phyloP scores from a whole-genome alignment of 306 rosid genomes.

The barrel medic (Medicago truncatula) region DNA sequence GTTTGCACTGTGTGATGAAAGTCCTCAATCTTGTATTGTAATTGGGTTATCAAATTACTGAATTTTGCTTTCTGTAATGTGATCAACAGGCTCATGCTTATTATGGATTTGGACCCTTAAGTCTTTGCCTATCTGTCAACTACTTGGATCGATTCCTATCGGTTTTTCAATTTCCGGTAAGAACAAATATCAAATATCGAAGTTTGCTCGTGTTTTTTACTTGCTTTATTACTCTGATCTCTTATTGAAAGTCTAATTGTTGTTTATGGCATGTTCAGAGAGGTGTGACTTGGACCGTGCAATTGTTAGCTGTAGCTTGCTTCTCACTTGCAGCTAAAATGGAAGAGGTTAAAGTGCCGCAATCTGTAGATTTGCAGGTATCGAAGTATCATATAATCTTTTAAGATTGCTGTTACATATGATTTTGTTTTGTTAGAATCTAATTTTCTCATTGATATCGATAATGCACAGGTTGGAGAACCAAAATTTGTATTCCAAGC shows the following conservation, averaged over 20 bases:
- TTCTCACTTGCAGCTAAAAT: slow-evolving; percentile 79
- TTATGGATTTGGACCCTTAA: slow-evolving; percentile 74
- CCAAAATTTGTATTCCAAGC: slow-evolving; percentile 82
- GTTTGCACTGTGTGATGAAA: slow-evolving; percentile 31
- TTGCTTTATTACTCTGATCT: slow-evolving; percentile 31
- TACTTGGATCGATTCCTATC: slow-evolving; percentile 97
- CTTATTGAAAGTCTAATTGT: slow-evolving; percentile 30
- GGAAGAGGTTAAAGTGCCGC: slow-evolving; percentile 81
- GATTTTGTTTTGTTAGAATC: slow-evolving; percentile 25
- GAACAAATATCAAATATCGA: slow-evolving; percentile 36
- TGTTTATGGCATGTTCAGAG: slow-evolving; percentile 50
- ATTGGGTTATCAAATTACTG: slow-evolving; percentile 40
- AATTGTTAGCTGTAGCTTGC: slow-evolving; percentile 87
- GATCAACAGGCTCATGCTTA: slow-evolving; percentile 78
- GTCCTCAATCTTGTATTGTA: slow-evolving; percentile 29
- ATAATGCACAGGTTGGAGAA: slow-evolving; percentile 70
- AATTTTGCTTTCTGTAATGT: slow-evolving; percentile 43
- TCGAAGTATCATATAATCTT: slow-evolving; percentile 21
- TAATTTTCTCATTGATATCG: slow-evolving; percentile 26
- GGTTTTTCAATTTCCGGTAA: slow-evolving; percentile 67
- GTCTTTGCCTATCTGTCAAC: slow-evolving; percentile 76
- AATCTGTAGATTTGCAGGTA: slow-evolving; percentile 82
- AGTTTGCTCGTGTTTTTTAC: slow-evolving; percentile 28
- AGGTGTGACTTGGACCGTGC: slow-evolving; percentile 73
- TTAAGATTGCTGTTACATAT: slow-evolving; percentile 25